Base-by-base conservation (phyloP, 805 yeast species). In the Osmozyma mogii region DNA sequence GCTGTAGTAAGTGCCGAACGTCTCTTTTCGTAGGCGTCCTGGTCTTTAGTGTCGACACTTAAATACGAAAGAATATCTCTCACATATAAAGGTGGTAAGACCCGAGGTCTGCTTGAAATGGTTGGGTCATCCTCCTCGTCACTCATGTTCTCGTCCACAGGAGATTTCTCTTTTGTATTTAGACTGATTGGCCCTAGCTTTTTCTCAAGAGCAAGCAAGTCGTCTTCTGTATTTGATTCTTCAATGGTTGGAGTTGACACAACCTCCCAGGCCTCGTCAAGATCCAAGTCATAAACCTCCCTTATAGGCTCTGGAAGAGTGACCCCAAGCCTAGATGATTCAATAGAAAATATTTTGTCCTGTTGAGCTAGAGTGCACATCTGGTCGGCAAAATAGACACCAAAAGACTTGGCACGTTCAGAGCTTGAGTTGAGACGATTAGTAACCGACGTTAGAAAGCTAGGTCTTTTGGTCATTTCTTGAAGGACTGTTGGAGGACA, bases 31-130 rank as follows among this genome's bases (percentile, higher is more conserved):
- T 46, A 73, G 9, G 66, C 75, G 27, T 56, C 63, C 3, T 61
- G 52, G 25, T 65, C 66, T 12, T 61, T 62, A 4, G 61, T 54
- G 17, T 69, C 69, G 0, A 65, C 60, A 8, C 58, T 56, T 11
- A 81, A 58, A 41, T 78, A 81, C 9, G 58, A 53, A 4, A 84
- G 44, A 13, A 88, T 56, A 37, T 85, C 95, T 39, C 81, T 78
- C 22, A 89, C 54, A 43, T 84, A 89, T 2, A 84, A 64, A 0
- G 85, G 87, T 0, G 65, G 47, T 0, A 72, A 58, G 6, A 26
- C 27, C 4, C 49, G 55, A 2, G 51, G 49, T 5, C 49, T 46
- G 9, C 54, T 43, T 1, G 55, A 54, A 3, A 67, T 34, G 0
- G 75, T 54, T 0, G 74, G 70, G 37, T 67, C 75, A 20, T 65